These are phyloP conservation scores for Termitomyces sp. DNA, from an alignment of 768 basidiomycete genomes.

Conservation along the genomic window DNA sequence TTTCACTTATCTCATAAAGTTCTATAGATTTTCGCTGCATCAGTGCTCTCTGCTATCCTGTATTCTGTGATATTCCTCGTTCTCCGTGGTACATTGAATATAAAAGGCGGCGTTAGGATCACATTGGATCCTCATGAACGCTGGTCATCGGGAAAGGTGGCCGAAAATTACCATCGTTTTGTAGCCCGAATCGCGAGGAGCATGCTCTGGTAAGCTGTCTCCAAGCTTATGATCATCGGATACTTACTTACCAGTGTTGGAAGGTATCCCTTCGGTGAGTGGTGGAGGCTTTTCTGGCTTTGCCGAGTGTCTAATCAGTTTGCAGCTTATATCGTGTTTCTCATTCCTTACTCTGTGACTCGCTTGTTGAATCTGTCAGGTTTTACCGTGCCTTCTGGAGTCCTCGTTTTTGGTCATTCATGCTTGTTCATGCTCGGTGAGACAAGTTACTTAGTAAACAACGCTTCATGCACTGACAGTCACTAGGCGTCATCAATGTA, in stretches of 20 bases:
- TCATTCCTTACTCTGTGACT: constrained; percentile 53
- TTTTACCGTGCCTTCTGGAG: constrained; percentile 37
- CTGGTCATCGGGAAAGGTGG: constrained; percentile 29
- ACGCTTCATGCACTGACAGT: not conserved
- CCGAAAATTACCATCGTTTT: constrained; percentile 54
- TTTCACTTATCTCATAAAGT: not conserved
- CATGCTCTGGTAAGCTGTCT: constrained; percentile 61
- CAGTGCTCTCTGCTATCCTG: constrained; percentile 47
- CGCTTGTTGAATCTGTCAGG: constrained; percentile 45
- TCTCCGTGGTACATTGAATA: constrained; percentile 49
- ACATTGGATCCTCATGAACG: constrained; percentile 41
- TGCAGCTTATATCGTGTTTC: constrained; percentile 53
- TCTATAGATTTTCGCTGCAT: constrained; percentile 51
- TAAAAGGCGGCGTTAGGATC: constrained; percentile 47
- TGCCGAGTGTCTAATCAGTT: constrained; percentile 2
- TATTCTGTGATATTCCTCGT: constrained; percentile 58
- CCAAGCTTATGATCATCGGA: not conserved
- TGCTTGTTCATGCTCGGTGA: constrained; percentile 53
- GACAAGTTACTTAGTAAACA: constrained; percentile 11
- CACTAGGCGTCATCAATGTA: constrained; percentile 58
- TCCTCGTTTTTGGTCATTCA: constrained; percentile 37
- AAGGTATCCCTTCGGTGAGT: constrained; percentile 59
- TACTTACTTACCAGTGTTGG: constrained; percentile 6
- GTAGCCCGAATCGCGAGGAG: constrained; percentile 55
- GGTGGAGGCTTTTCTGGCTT: not conserved